phyloP scores from a whole-genome alignment of 129 eudicot genomes.

The Ambrosia trifida region DNA sequence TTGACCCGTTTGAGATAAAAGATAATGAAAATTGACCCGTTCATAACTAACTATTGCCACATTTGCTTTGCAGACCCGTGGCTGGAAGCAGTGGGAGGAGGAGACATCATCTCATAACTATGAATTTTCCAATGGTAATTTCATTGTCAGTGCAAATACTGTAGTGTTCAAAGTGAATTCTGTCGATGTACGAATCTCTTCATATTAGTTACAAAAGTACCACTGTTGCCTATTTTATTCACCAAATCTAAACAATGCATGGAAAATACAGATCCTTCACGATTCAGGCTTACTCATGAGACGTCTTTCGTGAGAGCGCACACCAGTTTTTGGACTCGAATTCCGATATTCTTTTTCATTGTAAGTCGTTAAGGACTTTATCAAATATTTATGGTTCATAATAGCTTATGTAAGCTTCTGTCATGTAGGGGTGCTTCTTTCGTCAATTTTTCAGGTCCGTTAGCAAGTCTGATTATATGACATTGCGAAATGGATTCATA shows the following conservation, averaged over 20 bases:
- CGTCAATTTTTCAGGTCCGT: slow-evolving; percentile 82
- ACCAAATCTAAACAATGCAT: slow-evolving; percentile 11
- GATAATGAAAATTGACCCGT: neutral
- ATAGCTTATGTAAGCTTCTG: slow-evolving; percentile 11
- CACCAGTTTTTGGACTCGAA: slow-evolving; percentile 71
- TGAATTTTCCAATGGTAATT: slow-evolving; percentile 72
- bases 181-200: neutral
- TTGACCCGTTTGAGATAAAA: neutral
- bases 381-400: slow-evolving; percentile 6
- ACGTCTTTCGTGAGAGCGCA: slow-evolving; percentile 91
- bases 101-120: slow-evolving; percentile 73
- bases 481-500: slow-evolving; percentile 89
- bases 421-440: slow-evolving; percentile 76
- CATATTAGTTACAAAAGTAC: neutral
- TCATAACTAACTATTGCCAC: neutral
- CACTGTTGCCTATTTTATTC: too few species aligned
- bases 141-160: neutral
- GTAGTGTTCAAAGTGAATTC: neutral
- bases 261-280: slow-evolving; percentile 67
- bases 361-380: slow-evolving; percentile 41
- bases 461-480: slow-evolving; percentile 73
- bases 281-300: slow-evolving; percentile 84
- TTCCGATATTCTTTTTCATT: slow-evolving; percentile 61
- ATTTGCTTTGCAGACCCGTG: slow-evolving; percentile 54
- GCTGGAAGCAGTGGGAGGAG: slow-evolving; percentile 88